These are phyloP conservation scores for Zanthoxylum bungeanum DNA, from an alignment of 345 rosid species.

Conservation along the genomic window DNA sequence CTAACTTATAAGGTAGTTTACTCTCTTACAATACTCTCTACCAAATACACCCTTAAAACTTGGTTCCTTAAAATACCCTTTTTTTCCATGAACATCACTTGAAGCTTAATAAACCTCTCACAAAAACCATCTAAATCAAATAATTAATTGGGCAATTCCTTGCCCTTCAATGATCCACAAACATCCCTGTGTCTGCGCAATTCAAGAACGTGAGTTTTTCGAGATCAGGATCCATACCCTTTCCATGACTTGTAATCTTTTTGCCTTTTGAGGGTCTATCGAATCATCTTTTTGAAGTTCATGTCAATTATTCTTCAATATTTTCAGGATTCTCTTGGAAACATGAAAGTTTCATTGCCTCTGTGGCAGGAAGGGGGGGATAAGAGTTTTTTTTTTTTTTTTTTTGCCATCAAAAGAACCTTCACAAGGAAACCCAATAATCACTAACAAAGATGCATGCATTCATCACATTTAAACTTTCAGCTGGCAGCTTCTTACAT, in stretches of 20 bases:
- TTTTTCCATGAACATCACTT: slow-evolving; percentile 43
- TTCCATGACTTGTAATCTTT: slow-evolving; percentile 29
- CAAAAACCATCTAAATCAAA: slow-evolving; percentile 28
- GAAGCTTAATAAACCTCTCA: slow-evolving; percentile 34
- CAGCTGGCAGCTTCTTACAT: background rate
- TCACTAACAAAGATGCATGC: background rate
- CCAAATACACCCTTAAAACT: slow-evolving; percentile 51
- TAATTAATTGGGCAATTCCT: slow-evolving; percentile 15
- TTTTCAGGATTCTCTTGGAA: background rate
- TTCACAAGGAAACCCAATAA: background rate
- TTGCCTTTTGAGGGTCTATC: slow-evolving; percentile 48
- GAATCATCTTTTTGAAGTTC: slow-evolving; percentile 40
- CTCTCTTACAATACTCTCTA: no score
- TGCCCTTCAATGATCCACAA: slow-evolving; percentile 36
- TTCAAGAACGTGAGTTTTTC: slow-evolving; percentile 25
- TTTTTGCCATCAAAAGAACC: no score
- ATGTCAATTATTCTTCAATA: slow-evolving; percentile 7
- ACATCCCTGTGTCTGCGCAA: slow-evolving; percentile 33
- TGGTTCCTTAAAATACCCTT: slow-evolving; percentile 33
- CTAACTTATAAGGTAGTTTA: no score
- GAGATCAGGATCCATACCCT: slow-evolving; percentile 23
- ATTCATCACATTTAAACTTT: background rate
- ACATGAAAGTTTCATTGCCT: background rate
- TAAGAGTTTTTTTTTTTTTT: background rate
- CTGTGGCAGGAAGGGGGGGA: background rate